These are phyloP conservation scores for Scheffersomyces segobiensis DNA, from an alignment of 1,139 yeast genomes.

Conservation along the genomic window DNA sequence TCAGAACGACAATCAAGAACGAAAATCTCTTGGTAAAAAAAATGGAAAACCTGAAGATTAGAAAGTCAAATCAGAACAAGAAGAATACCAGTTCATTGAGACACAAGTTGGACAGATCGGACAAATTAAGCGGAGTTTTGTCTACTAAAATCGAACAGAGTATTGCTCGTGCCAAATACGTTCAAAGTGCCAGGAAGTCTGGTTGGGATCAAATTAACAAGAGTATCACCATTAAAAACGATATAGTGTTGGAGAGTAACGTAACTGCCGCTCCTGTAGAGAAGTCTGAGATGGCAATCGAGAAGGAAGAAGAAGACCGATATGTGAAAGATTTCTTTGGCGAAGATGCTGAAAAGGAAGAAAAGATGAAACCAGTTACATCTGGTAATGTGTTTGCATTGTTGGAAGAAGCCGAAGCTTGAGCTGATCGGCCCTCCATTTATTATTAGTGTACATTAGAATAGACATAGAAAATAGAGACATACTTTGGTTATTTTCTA, in stretches of 20 bases:
- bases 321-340: constrained; percentile 36
- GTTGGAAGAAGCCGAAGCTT: constrained; percentile 56
- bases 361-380: constrained; percentile 8
- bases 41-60: constrained; percentile 43
- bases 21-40: constrained; percentile 61
- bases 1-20: constrained; percentile 68
- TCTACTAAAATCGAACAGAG: constrained; percentile 64
- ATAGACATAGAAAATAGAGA: neutral
- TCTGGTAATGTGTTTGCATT: constrained; percentile 46
- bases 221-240: constrained; percentile 34
- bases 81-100: constrained; percentile 36
- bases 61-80: constrained; percentile 31
- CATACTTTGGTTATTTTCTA: too few species aligned
- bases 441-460: neutral
- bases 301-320: constrained; percentile 26
- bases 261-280: constrained; percentile 8
- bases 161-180: constrained; percentile 60
- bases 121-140: constrained; percentile 55
- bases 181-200: constrained; percentile 62
- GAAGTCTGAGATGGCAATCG: constrained; percentile 20
- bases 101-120: constrained; percentile 47
- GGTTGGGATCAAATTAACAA: constrained; percentile 73
- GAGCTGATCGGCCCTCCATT: constrained; percentile 2
- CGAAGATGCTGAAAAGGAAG: constrained; percentile 16
- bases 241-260: constrained; percentile 7